A percentile compares a stretch with the other conserved stretches of the same genome.
phyloP scores from a whole-genome alignment of 345 rosid species.

The Lenwebbia sp. region DNA sequence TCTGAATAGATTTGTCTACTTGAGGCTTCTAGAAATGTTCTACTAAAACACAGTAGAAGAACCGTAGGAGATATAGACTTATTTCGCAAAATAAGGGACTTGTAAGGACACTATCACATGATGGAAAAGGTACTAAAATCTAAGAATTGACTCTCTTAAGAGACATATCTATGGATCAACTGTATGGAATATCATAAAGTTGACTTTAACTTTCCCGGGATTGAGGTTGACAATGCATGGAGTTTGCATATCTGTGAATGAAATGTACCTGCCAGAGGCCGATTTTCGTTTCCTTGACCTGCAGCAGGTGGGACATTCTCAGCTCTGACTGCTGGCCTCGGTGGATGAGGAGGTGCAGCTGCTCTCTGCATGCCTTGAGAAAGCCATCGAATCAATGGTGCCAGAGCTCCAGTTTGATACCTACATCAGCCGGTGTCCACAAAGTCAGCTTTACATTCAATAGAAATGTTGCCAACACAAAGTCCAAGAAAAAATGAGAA shows the following conservation, averaged over 20 bases:
- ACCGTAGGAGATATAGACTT: not conserved
- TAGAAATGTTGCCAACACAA: not conserved
- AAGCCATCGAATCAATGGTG: slow-evolving; percentile 86
- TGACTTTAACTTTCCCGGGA: not conserved
- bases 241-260: not conserved
- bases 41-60: not conserved
- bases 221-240: not conserved
- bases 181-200: not conserved
- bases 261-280: slow-evolving; percentile 42
- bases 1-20: not conserved
- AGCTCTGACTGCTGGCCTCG: slow-evolving; percentile 59
- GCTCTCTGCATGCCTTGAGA: slow-evolving; percentile 98
- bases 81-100: not conserved
- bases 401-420: slow-evolving; percentile 94
- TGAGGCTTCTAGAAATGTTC: not conserved
- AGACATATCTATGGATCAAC: not conserved
- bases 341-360: slow-evolving; percentile 77
- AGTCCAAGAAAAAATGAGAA: not conserved
- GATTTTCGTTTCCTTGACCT: slow-evolving; percentile 49
- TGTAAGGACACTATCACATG: not conserved
- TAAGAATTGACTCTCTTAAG: not conserved
- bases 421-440: slow-evolving; percentile 25
- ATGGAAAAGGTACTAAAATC: not conserved
- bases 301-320: slow-evolving; percentile 63
- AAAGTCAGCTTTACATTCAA: not conserved